These are phyloP conservation scores for Albizia julibrissin DNA, from an alignment of 306 rosid genomes.

Conservation along the genomic window DNA sequence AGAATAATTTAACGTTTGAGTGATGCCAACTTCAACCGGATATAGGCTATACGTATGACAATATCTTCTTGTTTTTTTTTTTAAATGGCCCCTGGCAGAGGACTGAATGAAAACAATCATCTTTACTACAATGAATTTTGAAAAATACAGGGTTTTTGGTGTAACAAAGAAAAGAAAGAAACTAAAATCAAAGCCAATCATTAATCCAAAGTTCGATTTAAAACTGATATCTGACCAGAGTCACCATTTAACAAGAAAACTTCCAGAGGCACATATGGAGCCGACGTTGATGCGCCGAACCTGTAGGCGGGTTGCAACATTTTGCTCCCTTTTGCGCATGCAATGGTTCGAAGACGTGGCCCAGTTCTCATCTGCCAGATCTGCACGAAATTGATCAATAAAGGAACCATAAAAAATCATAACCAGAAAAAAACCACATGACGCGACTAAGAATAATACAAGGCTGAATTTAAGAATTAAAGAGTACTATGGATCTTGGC, in stretches of 20 bases:
- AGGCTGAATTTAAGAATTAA: not conserved
- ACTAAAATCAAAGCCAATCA: constrained; percentile 25
- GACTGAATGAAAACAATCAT: constrained; percentile 14
- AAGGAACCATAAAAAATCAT: not conserved
- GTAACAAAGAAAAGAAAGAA: not conserved
- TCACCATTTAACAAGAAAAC: constrained; percentile 95
- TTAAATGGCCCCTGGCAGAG: not conserved
- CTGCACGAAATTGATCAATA: constrained; percentile 45
- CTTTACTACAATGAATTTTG: constrained; percentile 7
- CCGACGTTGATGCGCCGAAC: constrained; percentile 71
- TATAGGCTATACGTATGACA: not conserved
- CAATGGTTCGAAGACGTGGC: constrained; percentile 83
- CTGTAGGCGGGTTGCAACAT: constrained; percentile 85
- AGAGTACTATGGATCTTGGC: too few relatives aligned
- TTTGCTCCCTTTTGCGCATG: constrained; percentile 83
- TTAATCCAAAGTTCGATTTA: constrained; percentile 63
- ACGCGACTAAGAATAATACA: not conserved
- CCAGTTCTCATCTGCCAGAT: constrained; percentile 99
- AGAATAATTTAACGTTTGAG: not conserved
- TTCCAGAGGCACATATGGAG: constrained; percentile 85
- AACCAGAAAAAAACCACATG: not conserved
- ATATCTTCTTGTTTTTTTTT: not conserved
- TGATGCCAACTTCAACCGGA: not conserved
- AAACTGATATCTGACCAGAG: constrained; percentile 80
- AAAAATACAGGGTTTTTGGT: constrained; percentile 11